Evolutionary conservation across 2,329 filamentous ascomycete genomes (phyloP).

Genomic region (Alternaria brassicae): DNA sequence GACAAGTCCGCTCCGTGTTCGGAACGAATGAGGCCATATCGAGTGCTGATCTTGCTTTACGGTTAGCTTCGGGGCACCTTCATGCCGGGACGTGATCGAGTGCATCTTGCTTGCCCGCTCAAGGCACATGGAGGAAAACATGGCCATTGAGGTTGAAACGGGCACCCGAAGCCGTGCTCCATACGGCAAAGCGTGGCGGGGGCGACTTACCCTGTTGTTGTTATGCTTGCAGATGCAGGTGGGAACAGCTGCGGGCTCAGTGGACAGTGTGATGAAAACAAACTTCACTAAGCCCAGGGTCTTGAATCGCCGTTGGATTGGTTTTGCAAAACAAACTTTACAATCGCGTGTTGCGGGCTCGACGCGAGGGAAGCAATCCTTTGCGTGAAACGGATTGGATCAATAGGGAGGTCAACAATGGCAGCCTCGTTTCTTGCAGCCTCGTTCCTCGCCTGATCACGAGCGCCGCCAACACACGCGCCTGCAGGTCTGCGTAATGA

Average conservation of each 20-base stretch:
- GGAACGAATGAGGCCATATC: conserved; percentile 16
- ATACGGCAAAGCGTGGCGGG: conserved; percentile 23
- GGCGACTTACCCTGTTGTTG: conserved; percentile 17
- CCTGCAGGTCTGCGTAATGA: not conserved
- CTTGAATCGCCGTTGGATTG: conserved; percentile 12
- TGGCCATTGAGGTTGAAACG: conserved; percentile 13
- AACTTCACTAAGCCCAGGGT: conserved; percentile 14
- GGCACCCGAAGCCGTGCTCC: conserved; percentile 11
- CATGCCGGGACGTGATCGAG: conserved; percentile 18
- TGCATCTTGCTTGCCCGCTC: conserved; percentile 16
- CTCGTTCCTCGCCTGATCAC: conserved; percentile 3
- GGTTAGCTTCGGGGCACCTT: conserved; percentile 21
- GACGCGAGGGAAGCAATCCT: not conserved
- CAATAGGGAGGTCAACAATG: conserved; percentile 1
- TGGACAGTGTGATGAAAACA: conserved; percentile 23
- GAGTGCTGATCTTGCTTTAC: conserved; percentile 13
- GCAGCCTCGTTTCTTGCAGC: not conserved
- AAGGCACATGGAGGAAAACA: conserved; percentile 14
- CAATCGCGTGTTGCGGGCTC: not conserved
- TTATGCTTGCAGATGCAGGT: conserved; percentile 20
- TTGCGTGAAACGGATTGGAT: not conserved
- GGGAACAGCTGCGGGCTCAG: conserved; percentile 14
- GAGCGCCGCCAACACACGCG: conserved; percentile 3
- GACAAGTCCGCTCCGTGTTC: conserved; percentile 10
- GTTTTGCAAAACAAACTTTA: conserved; percentile 15